Conservation (phyloP, 495 filamentous ascomycete genomes). For the Rostrohypoxylon terebratum region DNA sequence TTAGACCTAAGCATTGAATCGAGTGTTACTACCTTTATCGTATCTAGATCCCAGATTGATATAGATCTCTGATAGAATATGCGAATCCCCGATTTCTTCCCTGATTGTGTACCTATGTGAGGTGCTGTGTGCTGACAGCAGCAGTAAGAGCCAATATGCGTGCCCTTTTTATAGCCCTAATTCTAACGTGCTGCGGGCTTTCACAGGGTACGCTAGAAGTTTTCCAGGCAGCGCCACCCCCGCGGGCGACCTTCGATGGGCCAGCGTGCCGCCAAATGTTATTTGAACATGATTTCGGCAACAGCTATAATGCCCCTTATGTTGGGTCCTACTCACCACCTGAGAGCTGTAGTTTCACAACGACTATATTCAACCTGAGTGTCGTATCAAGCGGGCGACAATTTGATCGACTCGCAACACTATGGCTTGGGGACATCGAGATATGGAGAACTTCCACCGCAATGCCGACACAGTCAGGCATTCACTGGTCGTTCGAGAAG, state of each 20-base stretch:
- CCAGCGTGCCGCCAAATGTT: slow-evolving; percentile 52
- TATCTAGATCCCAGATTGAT: not conserved
- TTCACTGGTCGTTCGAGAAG: slow-evolving; percentile 81
- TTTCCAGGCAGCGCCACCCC: slow-evolving; percentile 44
- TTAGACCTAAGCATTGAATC: slow-evolving; percentile 8
- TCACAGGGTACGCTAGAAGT: slow-evolving; percentile 36
- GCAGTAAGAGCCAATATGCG: slow-evolving; percentile 1
- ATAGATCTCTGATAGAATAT: not conserved
- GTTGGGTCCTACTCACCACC: slow-evolving; percentile 80
- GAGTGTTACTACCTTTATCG: not conserved
- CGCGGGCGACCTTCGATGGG: slow-evolving; percentile 26
- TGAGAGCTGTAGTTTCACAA: slow-evolving; percentile 78
- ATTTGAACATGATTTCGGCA: slow-evolving; percentile 80
- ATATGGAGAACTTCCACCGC: slow-evolving; percentile 90
- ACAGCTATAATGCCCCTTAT: slow-evolving; percentile 82
- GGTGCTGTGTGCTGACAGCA: not conserved
- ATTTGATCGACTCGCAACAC: slow-evolving; percentile 81
- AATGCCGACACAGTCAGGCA: slow-evolving; percentile 79
- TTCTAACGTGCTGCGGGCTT: slow-evolving; percentile 27
- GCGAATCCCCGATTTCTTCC: not conserved
- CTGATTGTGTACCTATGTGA: too few relatives aligned
- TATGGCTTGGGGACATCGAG: slow-evolving; percentile 85
- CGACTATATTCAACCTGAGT: slow-evolving; percentile 84
- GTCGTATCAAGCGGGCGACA: slow-evolving; percentile 79
- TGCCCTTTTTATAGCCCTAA: not conserved